Conservation (phyloP, 495 filamentous ascomycete genomes). For the Tuber calosporum region DNA sequence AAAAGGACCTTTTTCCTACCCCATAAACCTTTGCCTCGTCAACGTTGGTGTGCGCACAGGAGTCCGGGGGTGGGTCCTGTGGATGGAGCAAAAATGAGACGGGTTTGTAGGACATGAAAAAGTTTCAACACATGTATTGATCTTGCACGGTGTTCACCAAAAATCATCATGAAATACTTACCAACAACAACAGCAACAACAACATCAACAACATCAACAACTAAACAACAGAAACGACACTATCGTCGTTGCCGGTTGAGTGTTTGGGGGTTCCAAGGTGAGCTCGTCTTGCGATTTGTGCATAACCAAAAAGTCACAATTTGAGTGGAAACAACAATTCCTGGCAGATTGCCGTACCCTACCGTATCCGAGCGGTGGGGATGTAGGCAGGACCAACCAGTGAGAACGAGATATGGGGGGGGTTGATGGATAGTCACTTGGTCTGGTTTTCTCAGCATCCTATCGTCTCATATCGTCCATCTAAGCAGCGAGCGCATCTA, state of each 20-base stretch:
- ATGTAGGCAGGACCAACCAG: neutral
- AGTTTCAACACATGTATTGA: neutral
- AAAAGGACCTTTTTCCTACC: neutral
- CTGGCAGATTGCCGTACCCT: neutral
- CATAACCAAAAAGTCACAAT: neutral
- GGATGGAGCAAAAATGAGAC: neutral
- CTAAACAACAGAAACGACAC: neutral
- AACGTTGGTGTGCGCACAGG: neutral
- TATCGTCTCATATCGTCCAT: constrained; percentile 22
- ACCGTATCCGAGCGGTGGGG: neutral
- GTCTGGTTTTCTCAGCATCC: constrained; percentile 26
- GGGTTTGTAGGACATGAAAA: neutral
- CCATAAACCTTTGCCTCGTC: neutral
- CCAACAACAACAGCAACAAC: neutral
- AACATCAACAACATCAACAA: neutral
- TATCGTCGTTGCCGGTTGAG: neutral
- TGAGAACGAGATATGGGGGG: neutral
- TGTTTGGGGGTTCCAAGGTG: neutral
- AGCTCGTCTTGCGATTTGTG: neutral
- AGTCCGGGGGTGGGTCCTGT: neutral
- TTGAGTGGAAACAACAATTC: neutral
- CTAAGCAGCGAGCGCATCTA: constrained; percentile 29
- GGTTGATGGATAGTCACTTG: constrained; percentile 10
- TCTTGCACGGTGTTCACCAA: neutral
- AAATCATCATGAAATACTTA: neutral